Evolutionary conservation across 257 asterid genomes (phyloP).

Genomic region (Cruciata laevipes): DNA sequence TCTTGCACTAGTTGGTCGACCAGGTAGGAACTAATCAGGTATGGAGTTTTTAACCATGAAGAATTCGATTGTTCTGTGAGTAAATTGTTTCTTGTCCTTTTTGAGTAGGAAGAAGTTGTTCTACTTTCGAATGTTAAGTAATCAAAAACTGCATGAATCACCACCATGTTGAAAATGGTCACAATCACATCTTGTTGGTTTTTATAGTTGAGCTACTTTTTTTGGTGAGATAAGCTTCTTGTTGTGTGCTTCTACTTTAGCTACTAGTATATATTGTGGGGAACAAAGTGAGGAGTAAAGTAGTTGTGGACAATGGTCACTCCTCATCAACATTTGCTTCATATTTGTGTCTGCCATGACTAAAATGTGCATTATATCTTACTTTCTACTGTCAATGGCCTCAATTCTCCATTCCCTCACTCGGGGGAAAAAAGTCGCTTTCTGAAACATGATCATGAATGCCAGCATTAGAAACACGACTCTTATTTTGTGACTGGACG

Average conservation of each 20-base stretch:
- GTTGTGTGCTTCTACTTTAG: not conserved
- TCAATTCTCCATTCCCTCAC: not conserved
- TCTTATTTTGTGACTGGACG: not conserved
- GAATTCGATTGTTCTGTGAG: constrained; percentile 55
- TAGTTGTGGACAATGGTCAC: not conserved
- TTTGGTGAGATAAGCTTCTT: not conserved
- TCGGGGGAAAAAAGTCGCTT: not conserved
- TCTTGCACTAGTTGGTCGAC: constrained; percentile 17
- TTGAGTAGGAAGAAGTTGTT: not conserved
- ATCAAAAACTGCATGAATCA: not conserved
- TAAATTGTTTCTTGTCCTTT: constrained; percentile 11
- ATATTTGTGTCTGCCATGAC: constrained; percentile 8
- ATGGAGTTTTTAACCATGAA: not conserved
- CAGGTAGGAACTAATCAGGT: not conserved
- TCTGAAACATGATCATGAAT: not conserved
- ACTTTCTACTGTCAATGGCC: not conserved
- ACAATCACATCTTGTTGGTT: not conserved
- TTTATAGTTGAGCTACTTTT: not conserved
- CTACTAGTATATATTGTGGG: not conserved
- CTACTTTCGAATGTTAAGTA: not conserved
- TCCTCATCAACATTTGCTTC: not conserved
- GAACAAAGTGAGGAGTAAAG: not conserved
- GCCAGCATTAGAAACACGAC: not conserved
- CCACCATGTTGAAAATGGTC: not conserved
- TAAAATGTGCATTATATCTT: not conserved